Evolutionary conservation across 345 rosid genomes (phyloP).

Genomic region (Laguncularia racemosa): DNA sequence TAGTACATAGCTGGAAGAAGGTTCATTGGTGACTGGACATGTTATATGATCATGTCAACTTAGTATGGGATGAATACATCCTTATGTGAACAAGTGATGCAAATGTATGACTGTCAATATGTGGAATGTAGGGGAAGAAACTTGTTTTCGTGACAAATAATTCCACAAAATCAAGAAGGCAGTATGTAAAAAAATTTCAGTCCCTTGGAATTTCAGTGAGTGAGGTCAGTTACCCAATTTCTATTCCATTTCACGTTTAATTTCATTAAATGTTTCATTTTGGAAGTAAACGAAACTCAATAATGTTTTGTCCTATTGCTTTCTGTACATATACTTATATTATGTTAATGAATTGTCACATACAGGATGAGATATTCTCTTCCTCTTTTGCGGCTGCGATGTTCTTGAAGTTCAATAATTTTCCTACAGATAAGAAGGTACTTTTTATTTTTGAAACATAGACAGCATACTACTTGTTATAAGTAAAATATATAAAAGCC

Average conservation of each 20-base stretch:
- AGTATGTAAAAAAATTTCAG: constrained; percentile 56
- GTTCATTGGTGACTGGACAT: no score
- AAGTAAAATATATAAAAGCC: no score
- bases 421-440: constrained; percentile 77
- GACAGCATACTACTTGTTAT: no score
- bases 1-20: no score
- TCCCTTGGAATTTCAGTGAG: constrained; percentile 69
- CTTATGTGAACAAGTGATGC: no score
- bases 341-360: not conserved
- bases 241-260: no score
- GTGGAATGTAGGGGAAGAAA: constrained; percentile 52
- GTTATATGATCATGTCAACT: no score
- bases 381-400: constrained; percentile 92
- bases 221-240: constrained; percentile 52
- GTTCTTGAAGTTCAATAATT: constrained; percentile 72
- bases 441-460: not conserved
- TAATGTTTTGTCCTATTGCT: not conserved
- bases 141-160: constrained; percentile 84
- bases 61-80: no score
- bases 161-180: constrained; percentile 67
- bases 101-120: no score
- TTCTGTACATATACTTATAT: not conserved
- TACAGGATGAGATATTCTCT: constrained; percentile 83
- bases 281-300: no score
- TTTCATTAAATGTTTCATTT: no score